Evolutionary conservation across 805 yeast species (phyloP).

Genomic region (Lipomyces sp.): DNA sequence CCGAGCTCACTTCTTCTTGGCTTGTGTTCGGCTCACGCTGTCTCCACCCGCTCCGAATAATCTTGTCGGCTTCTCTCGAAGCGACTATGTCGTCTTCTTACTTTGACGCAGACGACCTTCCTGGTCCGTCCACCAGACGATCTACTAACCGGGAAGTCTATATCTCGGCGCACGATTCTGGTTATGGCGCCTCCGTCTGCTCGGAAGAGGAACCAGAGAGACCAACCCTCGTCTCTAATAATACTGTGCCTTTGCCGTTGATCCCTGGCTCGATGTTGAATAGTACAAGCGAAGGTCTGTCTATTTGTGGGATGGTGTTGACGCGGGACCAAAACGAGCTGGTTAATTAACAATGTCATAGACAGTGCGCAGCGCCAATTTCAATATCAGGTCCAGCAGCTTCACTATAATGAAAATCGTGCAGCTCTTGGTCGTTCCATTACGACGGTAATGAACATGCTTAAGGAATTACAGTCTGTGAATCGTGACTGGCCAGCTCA

Average conservation of each 20-base stretch:
- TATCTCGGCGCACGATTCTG: conserved; percentile 36
- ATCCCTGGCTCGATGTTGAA: conserved; percentile 6
- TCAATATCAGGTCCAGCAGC: conserved; percentile 67
- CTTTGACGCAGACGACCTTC: conserved; percentile 27
- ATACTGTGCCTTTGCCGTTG: conserved; percentile 6
- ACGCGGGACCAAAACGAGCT: neutral
- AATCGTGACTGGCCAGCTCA: conserved; percentile 43
- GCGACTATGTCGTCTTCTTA: conserved; percentile 27
- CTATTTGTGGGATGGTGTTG: neutral
- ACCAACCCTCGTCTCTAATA: conserved; percentile 3
- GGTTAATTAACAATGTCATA: neutral
- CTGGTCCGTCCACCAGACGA: conserved; percentile 27
- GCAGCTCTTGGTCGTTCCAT: conserved; percentile 60
- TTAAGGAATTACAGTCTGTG: conserved; percentile 42
- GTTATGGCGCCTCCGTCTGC: conserved; percentile 37
- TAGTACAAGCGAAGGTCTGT: neutral
- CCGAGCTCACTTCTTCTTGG: neutral
- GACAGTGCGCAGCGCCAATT: conserved; percentile 33
- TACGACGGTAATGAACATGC: conserved; percentile 39
- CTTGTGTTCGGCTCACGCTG: neutral
- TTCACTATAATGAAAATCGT: conserved; percentile 76
- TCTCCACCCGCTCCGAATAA: neutral
- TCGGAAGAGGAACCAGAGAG: conserved; percentile 17
- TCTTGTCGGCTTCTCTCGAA: neutral
- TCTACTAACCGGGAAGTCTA: conserved; percentile 25